Base-by-base conservation (phyloP, 2,329 filamentous ascomycete genomes). In the Hypocreales sp. region DNA sequence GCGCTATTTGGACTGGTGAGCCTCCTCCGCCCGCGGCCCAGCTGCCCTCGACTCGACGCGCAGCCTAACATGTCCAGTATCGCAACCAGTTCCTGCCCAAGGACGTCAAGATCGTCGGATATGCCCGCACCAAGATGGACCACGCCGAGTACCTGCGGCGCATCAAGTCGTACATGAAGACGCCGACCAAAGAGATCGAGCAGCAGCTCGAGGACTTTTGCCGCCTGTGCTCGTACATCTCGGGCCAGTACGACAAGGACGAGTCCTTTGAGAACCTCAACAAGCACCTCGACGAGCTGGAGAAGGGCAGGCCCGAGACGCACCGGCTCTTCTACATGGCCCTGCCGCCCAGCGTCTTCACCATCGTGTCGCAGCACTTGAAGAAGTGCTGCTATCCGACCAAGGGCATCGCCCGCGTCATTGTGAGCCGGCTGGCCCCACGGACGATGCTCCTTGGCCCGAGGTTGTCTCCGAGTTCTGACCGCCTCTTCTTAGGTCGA, bases 311-410 rank as follows among this genome's bases (percentile, higher is more conserved):
- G 40, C 68, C 77, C 40, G 80, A 93, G 62, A 79, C 77, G 42
- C 79, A 98, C 61, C 74, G 90, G 44, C 70, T 98, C 44, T 98
- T 98, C 65, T 98, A 98, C 71, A 98, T 98, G 90, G 90, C 90
- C 7, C 70, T 98, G 18, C 90, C 90, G 5, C 90, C 90, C 25
- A 94, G 84, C 44, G 90, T 98, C 48, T 98, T 98, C 67, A 95
- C 83, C 42, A 83, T 87, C 34, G 90, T 98, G 37, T 95, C 87
- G 4, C 82, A 95, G 58, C 87, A 95, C 55, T 60, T 98, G 44
- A 98, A 95, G 73, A 79, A 75, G 55, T 92, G 87, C 66, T 93
- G 86, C 68, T 98, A 98, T 54, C 90, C 90, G 16, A 72, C 72
- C 47, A 81, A 72, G 37, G 90, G 90, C 38, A 82, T 95, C 56